phyloP scores from a whole-genome alignment of 2,329 filamentous ascomycete species.

The Zasmidium cellare region DNA sequence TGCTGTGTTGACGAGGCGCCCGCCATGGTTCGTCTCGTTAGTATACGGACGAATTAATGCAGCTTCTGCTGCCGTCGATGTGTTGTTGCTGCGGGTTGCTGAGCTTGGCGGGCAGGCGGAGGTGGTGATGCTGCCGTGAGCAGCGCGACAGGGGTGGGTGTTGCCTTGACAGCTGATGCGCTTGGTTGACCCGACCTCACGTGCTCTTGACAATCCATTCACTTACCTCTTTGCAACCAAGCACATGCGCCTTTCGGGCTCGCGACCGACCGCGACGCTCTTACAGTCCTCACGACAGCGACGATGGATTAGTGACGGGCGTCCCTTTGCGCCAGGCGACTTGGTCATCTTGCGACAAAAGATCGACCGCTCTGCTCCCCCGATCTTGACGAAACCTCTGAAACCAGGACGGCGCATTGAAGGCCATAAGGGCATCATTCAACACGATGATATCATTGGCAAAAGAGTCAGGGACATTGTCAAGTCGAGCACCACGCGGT shows the following conservation, averaged over 20 bases:
- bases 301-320: conserved; percentile 15
- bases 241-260: conserved; percentile 14
- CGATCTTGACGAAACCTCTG: conserved; percentile 42
- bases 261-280: conserved; percentile 8
- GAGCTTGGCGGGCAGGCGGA: background rate
- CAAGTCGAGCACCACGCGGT: conserved; percentile 42
- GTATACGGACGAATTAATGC: background rate
- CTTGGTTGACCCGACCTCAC: background rate
- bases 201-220: background rate
- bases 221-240: background rate
- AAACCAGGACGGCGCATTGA: conserved; percentile 33
- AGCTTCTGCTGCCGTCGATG: background rate
- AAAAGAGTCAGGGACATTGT: conserved; percentile 61
- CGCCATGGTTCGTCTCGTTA: background rate
- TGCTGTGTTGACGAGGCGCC: background rate
- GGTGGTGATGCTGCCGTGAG: too few species aligned
- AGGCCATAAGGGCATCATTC: conserved; percentile 51
- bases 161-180: background rate
- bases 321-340: conserved; percentile 29
- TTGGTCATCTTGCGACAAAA: conserved; percentile 44
- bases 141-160: too few species aligned
- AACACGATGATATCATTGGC: conserved; percentile 63
- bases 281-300: conserved; percentile 1
- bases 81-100: background rate
- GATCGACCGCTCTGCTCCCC: conserved; percentile 36